Evolutionary conservation across 2,329 filamentous ascomycete species (phyloP).

Genomic region (Ceratocystis colombiana): DNA sequence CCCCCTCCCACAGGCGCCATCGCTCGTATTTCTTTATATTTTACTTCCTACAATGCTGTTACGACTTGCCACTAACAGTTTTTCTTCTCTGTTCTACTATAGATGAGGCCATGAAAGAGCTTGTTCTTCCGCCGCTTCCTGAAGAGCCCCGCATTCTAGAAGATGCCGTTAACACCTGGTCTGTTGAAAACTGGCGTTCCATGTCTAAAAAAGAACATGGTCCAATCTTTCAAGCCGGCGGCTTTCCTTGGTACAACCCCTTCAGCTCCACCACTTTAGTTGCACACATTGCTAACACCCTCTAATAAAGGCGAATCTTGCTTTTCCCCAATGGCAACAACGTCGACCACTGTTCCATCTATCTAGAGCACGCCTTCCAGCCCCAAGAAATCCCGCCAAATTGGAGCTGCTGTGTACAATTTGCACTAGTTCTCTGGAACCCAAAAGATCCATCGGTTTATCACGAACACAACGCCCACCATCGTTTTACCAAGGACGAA

Average conservation of each 20-base stretch:
- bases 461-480: slow-evolving; percentile 72
- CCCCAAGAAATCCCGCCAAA: slow-evolving; percentile 67
- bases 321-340: slow-evolving; percentile 96
- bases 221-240: slow-evolving; percentile 75
- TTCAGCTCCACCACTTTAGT: slow-evolving; percentile 18
- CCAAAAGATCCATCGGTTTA: slow-evolving; percentile 81
- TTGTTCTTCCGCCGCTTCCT: slow-evolving; percentile 59
- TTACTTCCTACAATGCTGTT: no score
- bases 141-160: slow-evolving; percentile 72
- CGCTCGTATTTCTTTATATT: no score
- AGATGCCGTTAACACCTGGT: slow-evolving; percentile 73
- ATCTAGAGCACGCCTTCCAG: slow-evolving; percentile 88
- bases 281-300: slow-evolving; percentile 26
- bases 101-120: slow-evolving; percentile 79
- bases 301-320: slow-evolving; percentile 62
- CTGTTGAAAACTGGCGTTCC: slow-evolving; percentile 70
- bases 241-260: slow-evolving; percentile 65
- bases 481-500: slow-evolving; percentile 92
- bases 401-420: slow-evolving; percentile 95
- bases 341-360: slow-evolving; percentile 86
- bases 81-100: slow-evolving; percentile 16
- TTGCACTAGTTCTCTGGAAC: slow-evolving; percentile 89
- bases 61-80: neutral
- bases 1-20: no score
- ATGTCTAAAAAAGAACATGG: slow-evolving; percentile 75